Percentiles rank a stretch among this genome's conserved stretches.
phyloP scores from a whole-genome alignment of 192 early-diverging fungal genomes.

The Phycomyces nitens region DNA sequence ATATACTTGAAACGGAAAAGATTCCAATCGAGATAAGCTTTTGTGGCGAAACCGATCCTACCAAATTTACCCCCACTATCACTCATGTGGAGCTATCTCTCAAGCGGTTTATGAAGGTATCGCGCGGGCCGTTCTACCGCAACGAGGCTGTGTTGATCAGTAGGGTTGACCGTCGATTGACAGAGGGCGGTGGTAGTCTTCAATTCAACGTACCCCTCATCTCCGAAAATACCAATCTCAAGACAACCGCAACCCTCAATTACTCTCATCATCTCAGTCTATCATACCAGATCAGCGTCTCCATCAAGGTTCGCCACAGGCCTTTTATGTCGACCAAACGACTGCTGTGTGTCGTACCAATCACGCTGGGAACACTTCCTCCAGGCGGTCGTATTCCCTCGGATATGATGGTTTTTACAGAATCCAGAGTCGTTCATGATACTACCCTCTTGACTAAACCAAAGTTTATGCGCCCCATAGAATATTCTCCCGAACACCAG shows the following conservation, averaged over 20 bases:
- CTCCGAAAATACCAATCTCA: background rate
- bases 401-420: background rate
- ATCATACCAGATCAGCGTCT: slow-evolving; percentile 2
- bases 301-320: slow-evolving; percentile 1
- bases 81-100: background rate
- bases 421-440: slow-evolving; percentile 1
- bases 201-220: background rate
- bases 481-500: no score
- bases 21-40: background rate
- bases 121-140: background rate
- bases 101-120: background rate
- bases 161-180: background rate
- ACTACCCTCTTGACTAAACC: slow-evolving; percentile 9
- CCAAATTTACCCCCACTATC: background rate
- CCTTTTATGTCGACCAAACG: slow-evolving; percentile 4
- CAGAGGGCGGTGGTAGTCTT: background rate
- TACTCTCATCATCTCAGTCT: slow-evolving; percentile 8
- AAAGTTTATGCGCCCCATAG: slow-evolving; percentile 3
- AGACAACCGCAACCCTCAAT: background rate
- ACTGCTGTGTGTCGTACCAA: slow-evolving; percentile 2
- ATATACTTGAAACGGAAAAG: background rate
- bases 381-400: background rate
- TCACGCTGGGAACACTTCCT: slow-evolving; percentile 5
- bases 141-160: slow-evolving; percentile 3
- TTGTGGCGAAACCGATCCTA: background rate